Conservation (phyloP, 805 yeast genomes). For the Yamadazyma scolyti region DNA sequence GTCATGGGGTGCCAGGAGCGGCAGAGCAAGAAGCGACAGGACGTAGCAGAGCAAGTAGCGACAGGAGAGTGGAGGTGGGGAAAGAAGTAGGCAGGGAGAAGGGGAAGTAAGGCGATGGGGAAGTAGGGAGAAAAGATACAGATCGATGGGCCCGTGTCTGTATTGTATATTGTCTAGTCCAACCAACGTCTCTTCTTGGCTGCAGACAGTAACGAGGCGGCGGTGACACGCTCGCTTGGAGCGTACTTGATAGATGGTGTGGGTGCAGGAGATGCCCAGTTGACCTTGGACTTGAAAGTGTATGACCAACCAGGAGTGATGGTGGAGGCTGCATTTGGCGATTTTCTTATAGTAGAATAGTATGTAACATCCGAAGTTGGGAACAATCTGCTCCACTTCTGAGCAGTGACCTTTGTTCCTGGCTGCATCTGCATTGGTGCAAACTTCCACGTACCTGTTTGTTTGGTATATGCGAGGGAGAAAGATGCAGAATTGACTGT, state of each 20-base stretch:
- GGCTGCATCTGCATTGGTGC: constrained; percentile 97
- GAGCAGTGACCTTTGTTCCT: constrained; percentile 58
- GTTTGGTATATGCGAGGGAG: constrained; percentile 67
- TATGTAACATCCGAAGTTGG: constrained; percentile 63
- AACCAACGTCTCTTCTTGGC: constrained; percentile 38
- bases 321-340: constrained; percentile 58
- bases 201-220: constrained; percentile 33
- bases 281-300: constrained; percentile 56
- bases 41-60: background rate
- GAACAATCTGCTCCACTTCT: constrained; percentile 61
- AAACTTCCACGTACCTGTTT: constrained; percentile 72
- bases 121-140: too few relatives aligned
- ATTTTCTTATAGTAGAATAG: constrained; percentile 32
- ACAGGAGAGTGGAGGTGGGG: background rate
- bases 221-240: constrained; percentile 50
- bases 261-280: constrained; percentile 70
- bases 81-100: background rate
- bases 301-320: constrained; percentile 84
- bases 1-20: too few relatives aligned
- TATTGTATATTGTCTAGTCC: constrained; percentile 14
- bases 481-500: constrained; percentile 45
- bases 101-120: background rate
- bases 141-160: background rate
- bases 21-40: too few relatives aligned
- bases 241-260: constrained; percentile 63